Evolutionary conservation across 192 early-diverging fungal species (phyloP).

Genomic region (Spizellomyces punctatus): DNA sequence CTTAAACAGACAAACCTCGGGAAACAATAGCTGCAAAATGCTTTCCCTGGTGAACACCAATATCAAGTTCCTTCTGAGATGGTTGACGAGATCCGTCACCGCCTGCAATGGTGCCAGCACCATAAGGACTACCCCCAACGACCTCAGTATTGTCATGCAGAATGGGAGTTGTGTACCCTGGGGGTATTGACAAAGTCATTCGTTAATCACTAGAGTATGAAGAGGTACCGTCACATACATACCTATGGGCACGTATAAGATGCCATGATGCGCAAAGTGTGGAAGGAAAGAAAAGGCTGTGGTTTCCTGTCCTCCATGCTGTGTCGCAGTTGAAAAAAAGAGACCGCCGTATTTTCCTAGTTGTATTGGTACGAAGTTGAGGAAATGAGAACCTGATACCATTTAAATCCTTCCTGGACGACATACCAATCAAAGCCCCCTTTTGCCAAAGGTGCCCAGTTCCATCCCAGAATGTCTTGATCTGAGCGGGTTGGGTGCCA

Average conservation of each 20-base stretch:
- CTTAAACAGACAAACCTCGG: neutral
- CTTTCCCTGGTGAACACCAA: constrained; percentile 50
- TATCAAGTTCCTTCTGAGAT: constrained; percentile 61
- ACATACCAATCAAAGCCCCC: constrained; percentile 54
- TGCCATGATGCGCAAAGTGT: constrained; percentile 76
- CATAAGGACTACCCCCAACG: constrained; percentile 50
- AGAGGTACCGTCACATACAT: neutral
- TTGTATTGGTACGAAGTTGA: neutral
- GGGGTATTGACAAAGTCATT: neutral
- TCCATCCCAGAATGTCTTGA: constrained; percentile 71
- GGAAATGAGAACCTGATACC: neutral
- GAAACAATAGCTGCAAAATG: constrained; percentile 33
- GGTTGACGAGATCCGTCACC: constrained; percentile 69
- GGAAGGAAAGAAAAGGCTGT: constrained; percentile 69
- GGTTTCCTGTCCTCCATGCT: constrained; percentile 82
- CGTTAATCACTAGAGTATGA: neutral
- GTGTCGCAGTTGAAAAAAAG: constrained; percentile 75
- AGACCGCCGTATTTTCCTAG: constrained; percentile 70
- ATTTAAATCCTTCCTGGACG: neutral
- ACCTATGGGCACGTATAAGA: constrained; percentile 77
- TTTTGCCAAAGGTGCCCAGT: constrained; percentile 61
- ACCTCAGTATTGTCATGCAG: constrained; percentile 19
- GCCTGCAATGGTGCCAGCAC: constrained; percentile 66
- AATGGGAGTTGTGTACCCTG: constrained; percentile 10
- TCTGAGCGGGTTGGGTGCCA: constrained; percentile 71